These are phyloP conservation scores for Cetradonia linearis DNA, from an alignment of 495 filamentous ascomycete genomes.

Conservation along the genomic window DNA sequence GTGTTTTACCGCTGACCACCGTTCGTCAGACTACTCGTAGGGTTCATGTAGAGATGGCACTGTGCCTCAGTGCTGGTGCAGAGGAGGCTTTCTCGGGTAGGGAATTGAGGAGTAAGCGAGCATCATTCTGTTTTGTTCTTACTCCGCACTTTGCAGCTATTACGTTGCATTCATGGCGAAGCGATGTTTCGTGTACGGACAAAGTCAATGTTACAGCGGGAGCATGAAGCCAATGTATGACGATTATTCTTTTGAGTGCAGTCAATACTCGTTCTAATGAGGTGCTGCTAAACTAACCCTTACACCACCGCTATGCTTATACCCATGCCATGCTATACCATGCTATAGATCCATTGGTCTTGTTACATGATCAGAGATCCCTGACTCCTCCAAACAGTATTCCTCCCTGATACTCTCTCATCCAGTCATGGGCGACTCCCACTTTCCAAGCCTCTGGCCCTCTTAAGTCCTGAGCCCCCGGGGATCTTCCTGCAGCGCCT, in stretches of 20 bases:
- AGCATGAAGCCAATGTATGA: background rate
- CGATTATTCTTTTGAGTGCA: background rate
- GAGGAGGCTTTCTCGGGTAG: background rate
- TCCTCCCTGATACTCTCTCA: background rate
- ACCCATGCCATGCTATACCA: background rate
- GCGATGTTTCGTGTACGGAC: background rate
- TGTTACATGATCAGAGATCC: background rate
- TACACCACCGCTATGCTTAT: background rate
- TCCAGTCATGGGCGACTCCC: background rate
- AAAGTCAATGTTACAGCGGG: background rate
- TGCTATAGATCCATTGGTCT: background rate
- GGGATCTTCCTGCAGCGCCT: conserved; percentile 8
- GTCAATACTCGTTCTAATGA: background rate
- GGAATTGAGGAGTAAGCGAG: background rate
- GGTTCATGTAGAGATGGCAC: background rate
- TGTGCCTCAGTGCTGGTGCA: background rate
- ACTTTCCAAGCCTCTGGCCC: background rate
- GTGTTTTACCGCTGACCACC: background rate
- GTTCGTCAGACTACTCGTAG: background rate
- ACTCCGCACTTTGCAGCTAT: background rate
- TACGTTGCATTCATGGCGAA: background rate
- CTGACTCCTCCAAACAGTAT: background rate
- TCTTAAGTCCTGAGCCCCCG: background rate
- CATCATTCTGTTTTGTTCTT: background rate
- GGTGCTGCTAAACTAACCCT: background rate